Conservation (phyloP, 225 moss, liverwort and hornwort genomes). For the Physcomitrium patens region DNA sequence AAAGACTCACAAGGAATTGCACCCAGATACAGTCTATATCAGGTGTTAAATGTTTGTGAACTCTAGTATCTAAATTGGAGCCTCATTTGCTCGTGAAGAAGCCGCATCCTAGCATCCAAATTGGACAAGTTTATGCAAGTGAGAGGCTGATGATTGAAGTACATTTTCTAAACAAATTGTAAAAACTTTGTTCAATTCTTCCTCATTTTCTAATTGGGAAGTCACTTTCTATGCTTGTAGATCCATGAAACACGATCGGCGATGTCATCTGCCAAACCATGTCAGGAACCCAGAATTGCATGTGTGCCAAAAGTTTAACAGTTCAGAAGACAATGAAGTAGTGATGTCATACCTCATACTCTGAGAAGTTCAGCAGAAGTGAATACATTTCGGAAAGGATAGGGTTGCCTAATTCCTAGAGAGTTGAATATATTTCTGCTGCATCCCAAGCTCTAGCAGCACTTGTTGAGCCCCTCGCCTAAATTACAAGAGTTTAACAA, state of each 20-base stretch:
- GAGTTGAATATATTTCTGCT: slow-evolving; percentile 58
- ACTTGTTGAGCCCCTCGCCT: slow-evolving; percentile 48
- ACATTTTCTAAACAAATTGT: slow-evolving; percentile 88
- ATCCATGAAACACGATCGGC: slow-evolving; percentile 73
- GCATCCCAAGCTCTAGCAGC: slow-evolving; percentile 82
- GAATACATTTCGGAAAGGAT: slow-evolving; percentile 70
- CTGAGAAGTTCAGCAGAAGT: slow-evolving; percentile 69
- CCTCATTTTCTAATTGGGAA: slow-evolving; percentile 41
- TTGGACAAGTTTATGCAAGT: background rate
- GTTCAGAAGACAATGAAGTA: no score
- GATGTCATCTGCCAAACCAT: slow-evolving; percentile 58
- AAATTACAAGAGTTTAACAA: background rate
- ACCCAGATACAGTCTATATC: slow-evolving; percentile 22
- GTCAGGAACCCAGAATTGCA: slow-evolving; percentile 20
- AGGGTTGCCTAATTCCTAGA: slow-evolving; percentile 57
- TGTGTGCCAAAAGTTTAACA: background rate
- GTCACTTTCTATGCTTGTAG: slow-evolving; percentile 74
- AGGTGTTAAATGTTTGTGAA: background rate
- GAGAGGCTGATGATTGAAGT: background rate
- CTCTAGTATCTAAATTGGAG: background rate
- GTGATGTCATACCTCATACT: slow-evolving; percentile 59
- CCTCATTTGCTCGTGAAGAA: background rate
- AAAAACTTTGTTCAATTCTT: slow-evolving; percentile 49
- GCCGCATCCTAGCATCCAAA: background rate
- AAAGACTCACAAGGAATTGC: background rate